Percentiles rank a stretch among this genome's conserved stretches.
Evolutionary conservation across 371 early-diverging fungal species (phyloP).

Genomic region (Fennellomyces sp.): DNA sequence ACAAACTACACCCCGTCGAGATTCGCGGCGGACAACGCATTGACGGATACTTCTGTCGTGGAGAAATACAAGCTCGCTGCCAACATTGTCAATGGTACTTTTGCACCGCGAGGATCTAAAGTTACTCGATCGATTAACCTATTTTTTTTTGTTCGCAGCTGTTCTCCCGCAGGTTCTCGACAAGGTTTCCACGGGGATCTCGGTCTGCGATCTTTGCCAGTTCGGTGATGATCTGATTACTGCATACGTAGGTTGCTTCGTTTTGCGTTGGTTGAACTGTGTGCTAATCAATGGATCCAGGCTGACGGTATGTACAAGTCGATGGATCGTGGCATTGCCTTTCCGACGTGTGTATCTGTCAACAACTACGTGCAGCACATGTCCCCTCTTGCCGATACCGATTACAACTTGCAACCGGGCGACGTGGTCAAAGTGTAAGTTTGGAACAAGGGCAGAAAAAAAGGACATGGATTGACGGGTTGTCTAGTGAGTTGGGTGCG

Average conservation of each 20-base stretch:
- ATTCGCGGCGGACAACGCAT: slow-evolving; percentile 68
- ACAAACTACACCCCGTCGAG: slow-evolving; percentile 46
- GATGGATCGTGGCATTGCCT: slow-evolving; percentile 84
- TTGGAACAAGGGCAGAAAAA: neutral
- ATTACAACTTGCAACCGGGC: slow-evolving; percentile 63
- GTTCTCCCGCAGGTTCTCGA: slow-evolving; percentile 53
- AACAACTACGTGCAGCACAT: slow-evolving; percentile 81
- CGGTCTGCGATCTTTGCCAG: slow-evolving; percentile 77
- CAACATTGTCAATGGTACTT: slow-evolving; percentile 77
- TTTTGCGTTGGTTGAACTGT: neutral
- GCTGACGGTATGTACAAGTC: slow-evolving; percentile 67
- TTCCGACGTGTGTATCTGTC: slow-evolving; percentile 84
- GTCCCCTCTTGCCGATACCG: slow-evolving; percentile 70
- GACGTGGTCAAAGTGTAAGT: slow-evolving; percentile 88
- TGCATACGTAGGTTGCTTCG: slow-evolving; percentile 50
- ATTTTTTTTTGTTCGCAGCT: slow-evolving; percentile 18
- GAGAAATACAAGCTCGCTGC: slow-evolving; percentile 86
- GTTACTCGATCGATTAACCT: neutral
- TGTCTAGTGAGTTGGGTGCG: slow-evolving; percentile 80
- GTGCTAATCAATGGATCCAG: slow-evolving; percentile 29
- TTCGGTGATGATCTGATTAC: slow-evolving; percentile 80
- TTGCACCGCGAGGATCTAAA: neutral
- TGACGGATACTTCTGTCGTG: slow-evolving; percentile 64
- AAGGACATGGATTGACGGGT: neutral
- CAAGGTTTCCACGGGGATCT: slow-evolving; percentile 63